phyloP scores from a whole-genome alignment of 1,284 basidiomycete genomes.

The Ceratobasidium sp. region DNA sequence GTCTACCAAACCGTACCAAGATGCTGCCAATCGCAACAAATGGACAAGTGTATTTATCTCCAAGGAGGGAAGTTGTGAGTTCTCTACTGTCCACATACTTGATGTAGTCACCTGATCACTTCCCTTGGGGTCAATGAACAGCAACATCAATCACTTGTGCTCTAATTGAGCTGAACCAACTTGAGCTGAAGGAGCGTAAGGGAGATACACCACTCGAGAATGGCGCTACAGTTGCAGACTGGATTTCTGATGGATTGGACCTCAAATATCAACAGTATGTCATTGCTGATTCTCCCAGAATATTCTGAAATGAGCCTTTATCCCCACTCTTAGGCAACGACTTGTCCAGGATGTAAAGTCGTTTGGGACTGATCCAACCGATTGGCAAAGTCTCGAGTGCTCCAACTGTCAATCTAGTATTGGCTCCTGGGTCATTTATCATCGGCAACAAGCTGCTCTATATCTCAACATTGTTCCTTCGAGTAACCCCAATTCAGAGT shows the following conservation, averaged over 20 bases:
- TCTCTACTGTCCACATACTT: background rate
- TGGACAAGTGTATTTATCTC: conserved; percentile 6
- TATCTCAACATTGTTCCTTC: background rate
- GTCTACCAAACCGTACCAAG: background rate
- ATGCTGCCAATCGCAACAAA: background rate
- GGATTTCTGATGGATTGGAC: too few relatives aligned
- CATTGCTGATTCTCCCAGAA: too few relatives aligned
- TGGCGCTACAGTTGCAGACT: too few relatives aligned
- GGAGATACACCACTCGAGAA: too few relatives aligned
- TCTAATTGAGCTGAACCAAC: too few relatives aligned
- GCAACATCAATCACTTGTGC: too few relatives aligned
- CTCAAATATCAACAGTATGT: too few relatives aligned
- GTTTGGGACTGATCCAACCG: background rate
- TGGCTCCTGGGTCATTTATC: background rate
- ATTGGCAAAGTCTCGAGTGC: background rate
- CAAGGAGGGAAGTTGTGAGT: background rate
- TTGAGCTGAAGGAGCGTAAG: too few relatives aligned
- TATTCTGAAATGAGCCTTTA: too few relatives aligned
- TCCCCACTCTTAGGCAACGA: background rate
- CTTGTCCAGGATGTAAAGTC: background rate
- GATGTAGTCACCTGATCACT: too few relatives aligned
- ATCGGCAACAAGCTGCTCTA: background rate
- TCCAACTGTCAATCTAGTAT: background rate
- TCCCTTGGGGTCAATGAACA: too few relatives aligned
- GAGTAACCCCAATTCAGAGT: background rate